Evolutionary conservation across 768 basidiomycete genomes (phyloP).

Genomic region (Peribolospora kevripleyi): DNA sequence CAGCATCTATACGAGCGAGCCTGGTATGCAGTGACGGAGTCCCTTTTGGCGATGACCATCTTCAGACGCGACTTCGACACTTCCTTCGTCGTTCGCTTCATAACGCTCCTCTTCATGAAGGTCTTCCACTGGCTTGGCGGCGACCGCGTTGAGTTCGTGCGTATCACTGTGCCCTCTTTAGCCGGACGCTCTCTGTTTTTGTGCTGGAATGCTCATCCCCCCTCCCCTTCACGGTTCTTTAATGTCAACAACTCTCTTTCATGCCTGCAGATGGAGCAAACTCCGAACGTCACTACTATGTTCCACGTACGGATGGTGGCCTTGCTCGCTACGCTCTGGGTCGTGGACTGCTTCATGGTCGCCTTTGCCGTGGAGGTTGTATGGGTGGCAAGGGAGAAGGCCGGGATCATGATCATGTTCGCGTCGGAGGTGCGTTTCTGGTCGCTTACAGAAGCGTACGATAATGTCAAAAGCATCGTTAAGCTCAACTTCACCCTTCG

Average conservation of each 20-base stretch:
- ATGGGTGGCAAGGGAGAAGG: slow-evolving; percentile 33
- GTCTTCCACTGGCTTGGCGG: slow-evolving; percentile 94
- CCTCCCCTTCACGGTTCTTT: background rate
- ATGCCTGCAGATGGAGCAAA: slow-evolving; percentile 72
- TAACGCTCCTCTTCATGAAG: slow-evolving; percentile 78
- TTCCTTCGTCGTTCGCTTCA: slow-evolving; percentile 82
- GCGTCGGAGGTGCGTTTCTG: slow-evolving; percentile 52
- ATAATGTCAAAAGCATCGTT: background rate
- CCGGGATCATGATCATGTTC: slow-evolving; percentile 81
- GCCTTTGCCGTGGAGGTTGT: slow-evolving; percentile 58
- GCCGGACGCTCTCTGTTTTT: no score
- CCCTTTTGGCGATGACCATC: slow-evolving; percentile 82
- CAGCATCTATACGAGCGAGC: slow-evolving; percentile 85
- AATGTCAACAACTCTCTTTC: background rate
- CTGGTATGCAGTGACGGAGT: slow-evolving; percentile 97
- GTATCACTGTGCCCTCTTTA: slow-evolving; percentile 10
- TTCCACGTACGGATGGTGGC: slow-evolving; percentile 64
- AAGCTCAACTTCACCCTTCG: background rate
- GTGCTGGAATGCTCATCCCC: no score
- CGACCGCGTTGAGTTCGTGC: slow-evolving; percentile 87
- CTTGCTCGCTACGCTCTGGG: slow-evolving; percentile 50
- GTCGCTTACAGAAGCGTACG: slow-evolving; percentile 3
- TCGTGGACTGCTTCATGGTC: slow-evolving; percentile 52
- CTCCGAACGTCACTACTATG: slow-evolving; percentile 58
- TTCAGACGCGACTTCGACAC: slow-evolving; percentile 87